These are phyloP conservation scores for Morella rubra DNA, from an alignment of 306 rosid species.

Conservation along the genomic window DNA sequence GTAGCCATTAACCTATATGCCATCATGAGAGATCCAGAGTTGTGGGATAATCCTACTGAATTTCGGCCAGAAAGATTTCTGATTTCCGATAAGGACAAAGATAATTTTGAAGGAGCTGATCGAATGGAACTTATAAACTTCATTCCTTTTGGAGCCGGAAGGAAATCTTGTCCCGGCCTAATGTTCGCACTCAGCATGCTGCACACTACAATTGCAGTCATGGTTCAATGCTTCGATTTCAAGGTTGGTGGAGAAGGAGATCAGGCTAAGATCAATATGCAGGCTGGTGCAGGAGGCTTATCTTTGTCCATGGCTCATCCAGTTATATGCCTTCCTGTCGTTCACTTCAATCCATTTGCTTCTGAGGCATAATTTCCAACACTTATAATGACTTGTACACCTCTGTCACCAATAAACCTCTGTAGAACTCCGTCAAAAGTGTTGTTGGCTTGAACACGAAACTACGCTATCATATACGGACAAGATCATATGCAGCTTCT, in stretches of 20 bases:
- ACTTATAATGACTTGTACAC: too few relatives aligned
- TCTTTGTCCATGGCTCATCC: slow-evolving; percentile 46
- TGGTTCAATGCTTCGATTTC: slow-evolving; percentile 68
- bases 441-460: too few relatives aligned
- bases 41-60: slow-evolving; percentile 43
- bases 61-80: slow-evolving; percentile 49
- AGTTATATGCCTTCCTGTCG: slow-evolving; percentile 35
- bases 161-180: slow-evolving; percentile 53
- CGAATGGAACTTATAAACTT: slow-evolving; percentile 30
- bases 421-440: too few relatives aligned
- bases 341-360: slow-evolving; percentile 29
- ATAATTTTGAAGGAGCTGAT: slow-evolving; percentile 9
- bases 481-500: too few relatives aligned
- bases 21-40: slow-evolving; percentile 48
- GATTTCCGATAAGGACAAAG: slow-evolving; percentile 13
- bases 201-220: slow-evolving; percentile 33
- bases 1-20: slow-evolving; percentile 49
- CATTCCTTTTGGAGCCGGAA: slow-evolving; percentile 51
- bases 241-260: slow-evolving; percentile 40
- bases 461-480: too few relatives aligned
- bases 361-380: too few relatives aligned
- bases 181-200: slow-evolving; percentile 36
- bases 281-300: slow-evolving; percentile 45
- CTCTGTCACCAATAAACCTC: too few relatives aligned
- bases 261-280: slow-evolving; percentile 37